Conservation (phyloP, 2,329 filamentous ascomycete species). For the Colletotrichum navitas region DNA sequence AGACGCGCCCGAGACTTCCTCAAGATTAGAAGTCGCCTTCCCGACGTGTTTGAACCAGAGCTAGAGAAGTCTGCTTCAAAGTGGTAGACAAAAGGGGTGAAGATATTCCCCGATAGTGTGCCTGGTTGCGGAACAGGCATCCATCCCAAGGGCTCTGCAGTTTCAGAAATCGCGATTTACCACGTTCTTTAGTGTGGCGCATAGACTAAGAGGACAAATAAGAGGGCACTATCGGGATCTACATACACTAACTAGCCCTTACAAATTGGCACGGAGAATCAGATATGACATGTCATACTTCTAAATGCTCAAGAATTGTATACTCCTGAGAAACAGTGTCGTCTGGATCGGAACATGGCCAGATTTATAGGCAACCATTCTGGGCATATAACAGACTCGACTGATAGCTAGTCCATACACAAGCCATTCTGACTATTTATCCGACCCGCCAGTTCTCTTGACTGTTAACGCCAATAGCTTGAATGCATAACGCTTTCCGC, state of each 20-base stretch:
- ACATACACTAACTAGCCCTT: neutral
- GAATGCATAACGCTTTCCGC: no score
- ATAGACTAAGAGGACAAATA: neutral
- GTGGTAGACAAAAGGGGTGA: no score
- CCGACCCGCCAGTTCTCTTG: no score
- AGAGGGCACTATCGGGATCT: neutral
- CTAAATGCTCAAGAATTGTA: neutral
- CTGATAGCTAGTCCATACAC: neutral
- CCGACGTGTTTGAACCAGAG: neutral
- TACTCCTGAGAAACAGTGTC: neutral
- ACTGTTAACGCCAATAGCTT: no score
- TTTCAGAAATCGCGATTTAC: neutral
- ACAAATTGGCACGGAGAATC: neutral
- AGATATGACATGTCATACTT: neutral
- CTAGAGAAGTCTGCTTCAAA: neutral
- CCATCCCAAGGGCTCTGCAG: neutral
- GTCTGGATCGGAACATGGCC: no score
- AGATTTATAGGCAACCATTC: no score
- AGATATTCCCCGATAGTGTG: no score
- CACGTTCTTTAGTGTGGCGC: neutral
- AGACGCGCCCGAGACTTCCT: neutral
- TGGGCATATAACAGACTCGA: no score
- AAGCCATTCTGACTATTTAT: neutral
- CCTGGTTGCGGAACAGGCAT: neutral
- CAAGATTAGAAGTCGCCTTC: neutral